phyloP scores from a whole-genome alignment of 495 filamentous ascomycete genomes.

The Sporormia fimetaria region DNA sequence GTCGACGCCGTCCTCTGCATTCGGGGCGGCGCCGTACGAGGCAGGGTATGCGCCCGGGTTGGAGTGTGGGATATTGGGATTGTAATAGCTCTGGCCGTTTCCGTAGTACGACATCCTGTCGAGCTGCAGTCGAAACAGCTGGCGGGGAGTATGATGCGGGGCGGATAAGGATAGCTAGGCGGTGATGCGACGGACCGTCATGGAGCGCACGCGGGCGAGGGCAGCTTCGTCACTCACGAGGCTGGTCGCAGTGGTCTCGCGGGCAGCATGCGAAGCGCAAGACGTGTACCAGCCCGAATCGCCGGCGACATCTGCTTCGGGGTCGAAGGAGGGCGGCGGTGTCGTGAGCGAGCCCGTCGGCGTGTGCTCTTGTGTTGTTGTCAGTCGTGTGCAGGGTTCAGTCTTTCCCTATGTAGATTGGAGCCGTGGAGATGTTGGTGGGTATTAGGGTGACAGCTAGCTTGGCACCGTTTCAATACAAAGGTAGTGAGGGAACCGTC shows the following conservation, averaged over 20 bases:
- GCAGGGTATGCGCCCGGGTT: constrained; percentile 22
- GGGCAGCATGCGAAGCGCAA: constrained; percentile 17
- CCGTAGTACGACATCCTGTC: constrained; percentile 40
- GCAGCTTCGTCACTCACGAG: constrained; percentile 20
- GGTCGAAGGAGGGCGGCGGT: constrained; percentile 5
- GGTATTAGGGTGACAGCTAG: no score
- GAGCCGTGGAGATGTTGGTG: no score
- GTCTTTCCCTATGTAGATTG: no score
- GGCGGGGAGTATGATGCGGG: not conserved
- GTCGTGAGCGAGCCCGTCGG: not conserved
- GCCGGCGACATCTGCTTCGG: constrained; percentile 19
- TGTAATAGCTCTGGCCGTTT: constrained; percentile 40
- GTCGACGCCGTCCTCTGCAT: constrained; percentile 55
- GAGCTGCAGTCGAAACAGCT: no score
- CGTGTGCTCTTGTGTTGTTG: not conserved
- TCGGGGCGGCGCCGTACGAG: constrained; percentile 44
- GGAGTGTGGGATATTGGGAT: constrained; percentile 26
- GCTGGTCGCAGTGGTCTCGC: constrained; percentile 11
- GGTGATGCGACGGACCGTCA: constrained; percentile 1
- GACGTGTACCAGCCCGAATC: constrained; percentile 4
- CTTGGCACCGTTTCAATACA: no score
- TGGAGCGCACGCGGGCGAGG: constrained; percentile 1
- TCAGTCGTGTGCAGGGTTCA: no score
- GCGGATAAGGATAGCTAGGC: not conserved
- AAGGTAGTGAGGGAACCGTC: no score